Conservation (phyloP, 345 rosid genomes). For the Cardiospermum halicacabum region DNA sequence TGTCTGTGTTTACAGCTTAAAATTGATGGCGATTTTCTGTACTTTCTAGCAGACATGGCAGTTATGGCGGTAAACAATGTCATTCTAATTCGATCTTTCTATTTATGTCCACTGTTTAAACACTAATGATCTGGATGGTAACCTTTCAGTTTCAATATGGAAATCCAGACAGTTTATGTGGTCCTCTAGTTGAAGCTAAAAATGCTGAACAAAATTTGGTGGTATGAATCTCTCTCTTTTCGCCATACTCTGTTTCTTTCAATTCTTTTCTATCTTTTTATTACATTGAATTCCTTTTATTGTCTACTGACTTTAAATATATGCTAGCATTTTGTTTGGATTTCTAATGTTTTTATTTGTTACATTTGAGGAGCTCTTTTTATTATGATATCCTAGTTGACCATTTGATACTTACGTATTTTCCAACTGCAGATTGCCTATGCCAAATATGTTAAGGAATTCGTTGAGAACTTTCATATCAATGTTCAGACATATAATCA, state of each 20-base stretch:
- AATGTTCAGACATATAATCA: slow-evolving; percentile 47
- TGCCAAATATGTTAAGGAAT: slow-evolving; percentile 64
- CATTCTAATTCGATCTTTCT: slow-evolving; percentile 13
- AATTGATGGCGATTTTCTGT: slow-evolving; percentile 83
- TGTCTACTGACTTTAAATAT: background rate
- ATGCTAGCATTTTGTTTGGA: too few relatives aligned
- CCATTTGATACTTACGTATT: too few relatives aligned
- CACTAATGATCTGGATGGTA: slow-evolving; percentile 12
- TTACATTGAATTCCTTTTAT: too few relatives aligned
- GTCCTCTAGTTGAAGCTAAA: slow-evolving; percentile 77
- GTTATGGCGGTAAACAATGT: slow-evolving; percentile 55
- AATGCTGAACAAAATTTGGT: slow-evolving; percentile 69
- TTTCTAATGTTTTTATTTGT: too few relatives aligned
- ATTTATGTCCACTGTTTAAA: slow-evolving; percentile 10
- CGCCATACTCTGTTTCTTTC: background rate
- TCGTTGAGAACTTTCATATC: slow-evolving; percentile 39
- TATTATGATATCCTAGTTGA: too few relatives aligned
- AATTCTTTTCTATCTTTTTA: background rate
- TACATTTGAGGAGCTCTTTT: too few relatives aligned
- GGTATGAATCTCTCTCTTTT: slow-evolving; percentile 46
- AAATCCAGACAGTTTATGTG: slow-evolving; percentile 74
- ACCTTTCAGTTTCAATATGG: slow-evolving; percentile 81
- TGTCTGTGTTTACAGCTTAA: slow-evolving; percentile 44
- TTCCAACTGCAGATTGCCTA: slow-evolving; percentile 49
- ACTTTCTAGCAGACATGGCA: slow-evolving; percentile 88